These are phyloP conservation scores for Aureobasidium sp. DNA, from an alignment of 2,329 filamentous ascomycete genomes.

Conservation along the genomic window DNA sequence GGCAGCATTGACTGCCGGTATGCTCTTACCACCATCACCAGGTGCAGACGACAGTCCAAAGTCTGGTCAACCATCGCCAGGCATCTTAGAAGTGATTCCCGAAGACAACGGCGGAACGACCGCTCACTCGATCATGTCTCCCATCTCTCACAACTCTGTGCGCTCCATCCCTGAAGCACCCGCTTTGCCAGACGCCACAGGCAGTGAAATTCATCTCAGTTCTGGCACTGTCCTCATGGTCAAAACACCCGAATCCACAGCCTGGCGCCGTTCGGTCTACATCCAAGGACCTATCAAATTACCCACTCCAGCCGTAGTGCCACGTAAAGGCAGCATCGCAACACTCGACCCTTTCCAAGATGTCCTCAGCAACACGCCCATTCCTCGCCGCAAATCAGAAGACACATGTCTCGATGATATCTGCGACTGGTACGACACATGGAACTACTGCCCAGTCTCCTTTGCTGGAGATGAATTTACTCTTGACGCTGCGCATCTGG, in stretches of 20 bases:
- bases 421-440: constrained; percentile 33
- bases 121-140: neutral
- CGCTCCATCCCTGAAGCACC: neutral
- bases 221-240: constrained; percentile 28
- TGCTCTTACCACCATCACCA: too few relatives aligned
- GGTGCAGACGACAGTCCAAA: constrained; percentile 7
- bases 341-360: constrained; percentile 33
- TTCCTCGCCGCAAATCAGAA: constrained; percentile 25
- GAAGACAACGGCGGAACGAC: neutral
- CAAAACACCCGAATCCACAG: constrained; percentile 25
- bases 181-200: neutral
- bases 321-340: constrained; percentile 33
- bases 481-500: neutral
- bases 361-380: constrained; percentile 9
- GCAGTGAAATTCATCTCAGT: constrained; percentile 23
- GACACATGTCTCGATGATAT: constrained; percentile 31
- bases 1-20: neutral
- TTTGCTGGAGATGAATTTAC: neutral
- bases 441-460: constrained; percentile 23
- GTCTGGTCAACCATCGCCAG: neutral
- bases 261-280: constrained; percentile 29
- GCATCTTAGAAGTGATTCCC: constrained; percentile 6
- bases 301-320: constrained; percentile 24
- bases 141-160: neutral
- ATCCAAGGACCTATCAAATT: constrained; percentile 35